A percentile compares a stretch with the other conserved stretches of the same genome.
Conservation (phyloP, 2,329 filamentous ascomycete genomes). For the Chaetomiaceae sp. region DNA sequence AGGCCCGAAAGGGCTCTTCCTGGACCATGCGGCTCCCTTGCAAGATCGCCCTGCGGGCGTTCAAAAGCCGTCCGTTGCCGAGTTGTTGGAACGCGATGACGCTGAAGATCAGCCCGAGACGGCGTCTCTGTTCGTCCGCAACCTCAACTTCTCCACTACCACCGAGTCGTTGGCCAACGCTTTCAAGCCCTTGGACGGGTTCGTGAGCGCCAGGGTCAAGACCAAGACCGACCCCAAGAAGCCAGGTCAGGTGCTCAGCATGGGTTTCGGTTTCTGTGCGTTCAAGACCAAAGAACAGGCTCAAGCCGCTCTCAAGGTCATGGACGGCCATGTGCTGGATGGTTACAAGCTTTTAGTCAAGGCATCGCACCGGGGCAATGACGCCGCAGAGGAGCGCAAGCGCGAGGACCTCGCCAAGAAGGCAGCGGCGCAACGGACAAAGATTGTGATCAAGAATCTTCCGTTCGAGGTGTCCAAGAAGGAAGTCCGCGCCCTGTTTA, state of each 20-base stretch:
- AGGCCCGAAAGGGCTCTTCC: conserved; percentile 78
- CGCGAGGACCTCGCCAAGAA: conserved; percentile 82
- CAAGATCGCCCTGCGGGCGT: conserved; percentile 39
- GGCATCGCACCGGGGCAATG: conserved; percentile 78
- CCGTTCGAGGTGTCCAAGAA: conserved; percentile 94
- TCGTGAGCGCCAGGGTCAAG: conserved; percentile 84
- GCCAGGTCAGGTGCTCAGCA: conserved; percentile 80
- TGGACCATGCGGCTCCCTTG: conserved; percentile 25
- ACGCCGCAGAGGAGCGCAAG: conserved; percentile 81
- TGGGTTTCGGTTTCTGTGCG: conserved; percentile 95
- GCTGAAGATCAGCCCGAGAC: conserved; percentile 55
- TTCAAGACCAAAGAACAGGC: conserved; percentile 76
- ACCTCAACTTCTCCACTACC: conserved; percentile 87
- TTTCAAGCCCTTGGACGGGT: conserved; percentile 80
- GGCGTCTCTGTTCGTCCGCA: conserved; percentile 86
- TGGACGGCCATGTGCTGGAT: conserved; percentile 86
- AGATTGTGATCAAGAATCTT: conserved; percentile 97
- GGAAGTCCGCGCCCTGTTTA: conserved; percentile 79
- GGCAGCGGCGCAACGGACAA: conserved; percentile 69
- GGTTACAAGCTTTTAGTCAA: conserved; percentile 81
- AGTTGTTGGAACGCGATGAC: conserved; percentile 58
- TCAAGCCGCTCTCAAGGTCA: conserved; percentile 71
- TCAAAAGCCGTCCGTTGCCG: conserved; percentile 62
- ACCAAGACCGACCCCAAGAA: conserved; percentile 92
- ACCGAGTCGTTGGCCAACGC: conserved; percentile 68